Percentiles rank a stretch among this genome's conserved stretches.
phyloP scores from a whole-genome alignment of 768 basidiomycete species.

The Phanerodontia chrysosporium region DNA sequence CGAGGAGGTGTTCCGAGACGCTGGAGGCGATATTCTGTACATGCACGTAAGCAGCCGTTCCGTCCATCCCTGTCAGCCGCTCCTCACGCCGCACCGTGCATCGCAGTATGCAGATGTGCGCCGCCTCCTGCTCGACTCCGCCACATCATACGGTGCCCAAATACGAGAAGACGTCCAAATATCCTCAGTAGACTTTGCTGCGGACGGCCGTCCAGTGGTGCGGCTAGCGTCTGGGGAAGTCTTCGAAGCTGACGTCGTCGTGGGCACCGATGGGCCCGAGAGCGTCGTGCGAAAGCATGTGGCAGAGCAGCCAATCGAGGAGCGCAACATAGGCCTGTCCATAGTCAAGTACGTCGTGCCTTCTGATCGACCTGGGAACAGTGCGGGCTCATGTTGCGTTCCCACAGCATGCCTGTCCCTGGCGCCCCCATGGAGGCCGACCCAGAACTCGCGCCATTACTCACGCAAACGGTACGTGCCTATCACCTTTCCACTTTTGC shows the following conservation, averaged over 20 bases:
- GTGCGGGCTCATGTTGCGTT: too few species aligned
- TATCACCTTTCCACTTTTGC: not conserved
- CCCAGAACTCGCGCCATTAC: constrained; percentile 5
- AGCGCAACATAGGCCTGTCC: constrained; percentile 3
- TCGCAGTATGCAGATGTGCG: constrained; percentile 27
- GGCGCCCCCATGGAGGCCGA: constrained; percentile 7
- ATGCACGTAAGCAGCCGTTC: constrained; percentile 36
- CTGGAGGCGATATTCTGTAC: constrained; percentile 44
- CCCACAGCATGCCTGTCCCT: constrained; percentile 11
- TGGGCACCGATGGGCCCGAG: constrained; percentile 24
- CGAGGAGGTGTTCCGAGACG: constrained; percentile 42
- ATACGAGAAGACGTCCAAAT: constrained; percentile 17
- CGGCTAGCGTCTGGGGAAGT: constrained; percentile 23
- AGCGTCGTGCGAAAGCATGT: constrained; percentile 11
- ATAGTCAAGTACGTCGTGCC: constrained; percentile 21
- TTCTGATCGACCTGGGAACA: too few species aligned
- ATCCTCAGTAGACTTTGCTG: constrained; percentile 8
- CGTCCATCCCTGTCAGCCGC: not conserved
- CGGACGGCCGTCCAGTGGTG: constrained; percentile 16
- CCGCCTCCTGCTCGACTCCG: constrained; percentile 22
- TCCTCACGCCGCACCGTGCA: not conserved
- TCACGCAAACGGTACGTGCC: constrained; percentile 7
- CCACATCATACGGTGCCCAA: constrained; percentile 15
- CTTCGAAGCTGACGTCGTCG: constrained; percentile 23
- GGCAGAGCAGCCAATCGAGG: constrained; percentile 4